phyloP scores from a whole-genome alignment of 108 stramenopile genomes.

The Nitzschia sp. region DNA sequence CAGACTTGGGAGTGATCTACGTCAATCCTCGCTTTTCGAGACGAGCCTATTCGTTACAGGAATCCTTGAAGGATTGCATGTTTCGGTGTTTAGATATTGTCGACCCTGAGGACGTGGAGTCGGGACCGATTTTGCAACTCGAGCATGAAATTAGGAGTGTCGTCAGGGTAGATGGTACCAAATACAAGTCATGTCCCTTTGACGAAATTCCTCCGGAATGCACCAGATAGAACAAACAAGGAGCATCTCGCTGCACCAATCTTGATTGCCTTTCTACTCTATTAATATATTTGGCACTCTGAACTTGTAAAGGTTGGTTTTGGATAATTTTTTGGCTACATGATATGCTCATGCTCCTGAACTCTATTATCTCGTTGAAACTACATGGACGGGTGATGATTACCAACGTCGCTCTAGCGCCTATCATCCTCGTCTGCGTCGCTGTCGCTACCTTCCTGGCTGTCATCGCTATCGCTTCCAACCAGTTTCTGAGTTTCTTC shows the following conservation, averaged over 20 bases:
- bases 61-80: slow-evolving; percentile 40
- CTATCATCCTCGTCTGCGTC: background rate
- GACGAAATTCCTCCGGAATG: slow-evolving; percentile 31
- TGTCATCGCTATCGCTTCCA: background rate
- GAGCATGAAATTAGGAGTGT: slow-evolving; percentile 71
- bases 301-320: no score
- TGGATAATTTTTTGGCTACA: no score
- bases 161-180: slow-evolving; percentile 55
- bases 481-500: background rate
- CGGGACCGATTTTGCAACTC: slow-evolving; percentile 54
- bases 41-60: slow-evolving; percentile 24
- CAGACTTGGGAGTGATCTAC: slow-evolving; percentile 38
- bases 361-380: no score
- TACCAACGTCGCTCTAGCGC: no score
- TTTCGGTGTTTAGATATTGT: slow-evolving; percentile 72
- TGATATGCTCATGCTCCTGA: no score
- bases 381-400: no score
- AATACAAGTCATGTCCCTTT: slow-evolving; percentile 78
- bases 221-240: background rate
- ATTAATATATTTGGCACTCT: no score
- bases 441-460: background rate
- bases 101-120: slow-evolving; percentile 49
- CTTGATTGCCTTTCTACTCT: no score
- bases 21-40: slow-evolving; percentile 53
- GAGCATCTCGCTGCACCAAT: no score